phyloP scores from a whole-genome alignment of 805 yeast species.

The Spathaspora girioi region DNA sequence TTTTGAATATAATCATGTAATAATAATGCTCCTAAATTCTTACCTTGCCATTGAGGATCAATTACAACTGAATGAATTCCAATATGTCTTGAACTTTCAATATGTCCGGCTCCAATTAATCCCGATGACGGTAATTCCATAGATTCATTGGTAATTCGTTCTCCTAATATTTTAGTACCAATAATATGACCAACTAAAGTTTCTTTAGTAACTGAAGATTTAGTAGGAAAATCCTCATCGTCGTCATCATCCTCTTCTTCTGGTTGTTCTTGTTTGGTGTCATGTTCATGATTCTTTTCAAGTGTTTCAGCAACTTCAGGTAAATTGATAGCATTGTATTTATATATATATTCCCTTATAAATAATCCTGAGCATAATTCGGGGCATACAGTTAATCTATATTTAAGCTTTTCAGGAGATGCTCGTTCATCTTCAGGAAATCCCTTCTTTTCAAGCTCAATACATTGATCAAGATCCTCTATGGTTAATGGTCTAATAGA shows the following conservation, averaged over 20 bases:
- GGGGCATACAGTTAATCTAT: slow-evolving; percentile 79
- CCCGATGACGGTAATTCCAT: slow-evolving; percentile 63
- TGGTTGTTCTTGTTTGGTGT: slow-evolving; percentile 20
- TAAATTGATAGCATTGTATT: slow-evolving; percentile 39
- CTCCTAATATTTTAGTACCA: slow-evolving; percentile 63
- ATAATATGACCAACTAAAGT: slow-evolving; percentile 75
- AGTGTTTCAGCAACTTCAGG: slow-evolving; percentile 37
- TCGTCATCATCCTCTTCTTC: slow-evolving; percentile 25
- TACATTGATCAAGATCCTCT: slow-evolving; percentile 65
- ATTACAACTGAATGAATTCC: slow-evolving; percentile 84
- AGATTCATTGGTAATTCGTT: slow-evolving; percentile 49
- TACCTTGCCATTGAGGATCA: slow-evolving; percentile 73
- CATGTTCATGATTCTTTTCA: slow-evolving; percentile 21
- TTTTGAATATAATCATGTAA: slow-evolving; percentile 89
- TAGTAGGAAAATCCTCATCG: slow-evolving; percentile 40
- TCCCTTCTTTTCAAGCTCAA: slow-evolving; percentile 60
- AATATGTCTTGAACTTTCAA: slow-evolving; percentile 67
- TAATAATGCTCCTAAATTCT: slow-evolving; percentile 77
- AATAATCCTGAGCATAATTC: slow-evolving; percentile 89
- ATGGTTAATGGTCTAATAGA: slow-evolving; percentile 71
- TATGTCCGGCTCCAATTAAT: slow-evolving; percentile 52
- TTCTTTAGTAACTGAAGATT: slow-evolving; percentile 53
- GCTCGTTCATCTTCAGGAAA: slow-evolving; percentile 73
- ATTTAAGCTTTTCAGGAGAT: slow-evolving; percentile 54
- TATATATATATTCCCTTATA: slow-evolving; percentile 58